These are phyloP conservation scores for Carex scoparia DNA, from an alignment of 176 grass and related monocot genomes.

Conservation along the genomic window DNA sequence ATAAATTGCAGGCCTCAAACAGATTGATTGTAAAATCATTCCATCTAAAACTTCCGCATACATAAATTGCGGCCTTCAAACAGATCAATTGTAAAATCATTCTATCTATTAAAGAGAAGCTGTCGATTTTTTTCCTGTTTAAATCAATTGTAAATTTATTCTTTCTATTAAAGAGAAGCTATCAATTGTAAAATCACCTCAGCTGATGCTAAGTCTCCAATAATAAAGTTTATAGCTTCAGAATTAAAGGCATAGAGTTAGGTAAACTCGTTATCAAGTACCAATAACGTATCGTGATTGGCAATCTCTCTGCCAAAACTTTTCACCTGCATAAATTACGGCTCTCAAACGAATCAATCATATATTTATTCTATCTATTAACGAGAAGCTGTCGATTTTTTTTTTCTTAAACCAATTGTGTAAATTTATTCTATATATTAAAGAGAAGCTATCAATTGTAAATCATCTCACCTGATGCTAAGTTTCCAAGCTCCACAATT, in stretches of 20 bases:
- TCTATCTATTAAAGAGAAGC: background rate
- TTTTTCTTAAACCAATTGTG: background rate
- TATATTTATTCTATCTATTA: background rate
- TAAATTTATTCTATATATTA: background rate
- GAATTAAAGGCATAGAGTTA: background rate
- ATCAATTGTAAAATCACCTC: background rate
- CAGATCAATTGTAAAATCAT: background rate
- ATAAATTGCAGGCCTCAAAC: background rate
- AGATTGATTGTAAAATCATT: background rate
- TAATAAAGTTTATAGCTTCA: background rate
- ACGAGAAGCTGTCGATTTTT: background rate
- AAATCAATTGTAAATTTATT: background rate
- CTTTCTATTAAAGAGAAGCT: background rate
- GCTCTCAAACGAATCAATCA: background rate
- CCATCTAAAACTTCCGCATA: background rate
- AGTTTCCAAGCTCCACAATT: background rate
- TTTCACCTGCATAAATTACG: background rate
- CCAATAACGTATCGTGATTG: background rate
- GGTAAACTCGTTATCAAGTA: background rate
- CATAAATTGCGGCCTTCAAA: background rate
- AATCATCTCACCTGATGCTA: background rate
- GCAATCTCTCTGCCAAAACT: background rate
- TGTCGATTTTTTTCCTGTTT: background rate
- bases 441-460: background rate
- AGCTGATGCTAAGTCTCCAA: background rate